Evolutionary conservation across 129 eudicot species (phyloP), one percentile per base, ranked within the genome.

Genomic region (Escallonia herrerae): DNA sequence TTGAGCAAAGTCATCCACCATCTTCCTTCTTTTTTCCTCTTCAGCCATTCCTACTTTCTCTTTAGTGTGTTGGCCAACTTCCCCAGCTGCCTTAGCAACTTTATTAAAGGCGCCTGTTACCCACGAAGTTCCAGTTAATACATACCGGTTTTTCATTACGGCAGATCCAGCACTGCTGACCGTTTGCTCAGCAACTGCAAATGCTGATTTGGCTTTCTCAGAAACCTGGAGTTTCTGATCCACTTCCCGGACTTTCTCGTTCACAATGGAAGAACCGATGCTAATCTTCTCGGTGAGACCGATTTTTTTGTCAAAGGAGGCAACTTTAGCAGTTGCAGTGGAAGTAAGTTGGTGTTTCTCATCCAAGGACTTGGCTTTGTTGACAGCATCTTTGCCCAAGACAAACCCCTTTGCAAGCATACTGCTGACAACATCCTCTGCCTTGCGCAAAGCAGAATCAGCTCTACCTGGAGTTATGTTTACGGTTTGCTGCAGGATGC

Each of bases 341-440:
- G 95, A 82, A 65, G 86, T 78, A 61, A 87, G 42, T 14, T 74
- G 82, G 64, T 83, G 95, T 66, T 81, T 79, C 73, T 87, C 90
- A 8, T 87, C 95, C 9, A 87, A 76, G 15, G 90, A 64, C 54
- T 84, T 88, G 38, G 91, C 91, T 79, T 84, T 81, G 75, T 68
- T 73, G 7, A 84, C 78, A 37, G 90, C 90, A 61, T 79, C 95
- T 79, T 87, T 87, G 33, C 95, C 95, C 22, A 84, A 45, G 66
- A 87, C 72, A 72, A 64, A 81, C 15, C 95, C 90, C 78, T 84
- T 88, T 45, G 95, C 91, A 75, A 88, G 87, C 91, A 88, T 79
- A 81, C 83, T 69, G 70, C 84, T 84, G 12, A 84, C 84, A 8
- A 82, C 91, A 65, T 88, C 95, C 63, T 84, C 95, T 38, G 95